These are phyloP conservation scores for Exophiala sp. DNA, from an alignment of 2,329 filamentous ascomycete genomes.

Conservation along the genomic window DNA sequence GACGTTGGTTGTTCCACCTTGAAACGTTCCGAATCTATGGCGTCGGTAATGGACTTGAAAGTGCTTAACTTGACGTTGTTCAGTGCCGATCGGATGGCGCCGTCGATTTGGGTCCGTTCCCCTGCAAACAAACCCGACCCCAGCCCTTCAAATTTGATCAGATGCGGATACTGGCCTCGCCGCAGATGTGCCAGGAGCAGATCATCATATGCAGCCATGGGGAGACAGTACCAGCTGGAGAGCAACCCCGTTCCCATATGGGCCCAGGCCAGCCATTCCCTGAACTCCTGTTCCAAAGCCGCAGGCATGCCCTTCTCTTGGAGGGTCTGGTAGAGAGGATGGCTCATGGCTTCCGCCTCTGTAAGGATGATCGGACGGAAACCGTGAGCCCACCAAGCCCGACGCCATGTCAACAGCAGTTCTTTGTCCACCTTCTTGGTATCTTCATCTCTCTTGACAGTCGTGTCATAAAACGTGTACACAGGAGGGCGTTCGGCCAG, in stretches of 20 bases:
- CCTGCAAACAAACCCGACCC: slow-evolving; percentile 69
- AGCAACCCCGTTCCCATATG: slow-evolving; percentile 81
- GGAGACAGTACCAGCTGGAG: slow-evolving; percentile 70
- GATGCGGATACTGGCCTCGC: slow-evolving; percentile 63
- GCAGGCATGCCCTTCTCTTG: slow-evolving; percentile 57
- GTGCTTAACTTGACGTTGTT: slow-evolving; percentile 50
- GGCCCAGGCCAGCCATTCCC: slow-evolving; percentile 88
- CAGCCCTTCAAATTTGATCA: slow-evolving; percentile 69
- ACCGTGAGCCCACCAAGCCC: slow-evolving; percentile 92
- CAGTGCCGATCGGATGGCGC: slow-evolving; percentile 57
- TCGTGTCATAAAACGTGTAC: slow-evolving; percentile 85
- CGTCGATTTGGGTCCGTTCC: slow-evolving; percentile 56
- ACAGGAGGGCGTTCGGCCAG: slow-evolving; percentile 63
- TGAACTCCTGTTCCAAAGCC: slow-evolving; percentile 61
- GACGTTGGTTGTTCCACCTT: slow-evolving; percentile 60
- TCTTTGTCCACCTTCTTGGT: slow-evolving; percentile 68
- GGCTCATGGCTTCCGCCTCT: slow-evolving; percentile 71
- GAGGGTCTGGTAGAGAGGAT: slow-evolving; percentile 68
- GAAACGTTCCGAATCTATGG: slow-evolving; percentile 56
- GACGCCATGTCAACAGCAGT: slow-evolving; percentile 77
- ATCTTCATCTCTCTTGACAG: slow-evolving; percentile 55
- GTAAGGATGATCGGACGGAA: slow-evolving; percentile 80
- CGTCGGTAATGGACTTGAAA: slow-evolving; percentile 58
- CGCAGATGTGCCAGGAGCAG: slow-evolving; percentile 65
- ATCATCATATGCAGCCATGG: slow-evolving; percentile 74